phyloP scores from a whole-genome alignment of 192 early-diverging fungal genomes.

The Coemansia sp. region DNA sequence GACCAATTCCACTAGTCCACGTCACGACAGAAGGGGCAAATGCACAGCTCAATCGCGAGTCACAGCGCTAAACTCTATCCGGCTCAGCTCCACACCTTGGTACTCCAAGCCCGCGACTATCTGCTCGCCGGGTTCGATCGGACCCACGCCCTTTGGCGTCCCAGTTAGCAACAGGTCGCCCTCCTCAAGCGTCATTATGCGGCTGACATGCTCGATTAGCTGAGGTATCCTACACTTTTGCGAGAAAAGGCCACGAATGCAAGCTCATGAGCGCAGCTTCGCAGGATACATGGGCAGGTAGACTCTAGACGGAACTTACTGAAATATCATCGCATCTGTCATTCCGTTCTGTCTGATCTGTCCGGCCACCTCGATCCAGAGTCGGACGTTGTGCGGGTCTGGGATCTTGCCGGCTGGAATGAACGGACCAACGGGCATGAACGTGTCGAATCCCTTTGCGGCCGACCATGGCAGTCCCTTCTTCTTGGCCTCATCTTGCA shows the following conservation, averaged over 20 bases:
- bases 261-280: neutral
- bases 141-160: slow-evolving; percentile 90
- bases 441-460: slow-evolving; percentile 96
- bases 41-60: slow-evolving; percentile 9
- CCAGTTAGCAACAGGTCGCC: slow-evolving; percentile 94
- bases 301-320: slow-evolving; percentile 50
- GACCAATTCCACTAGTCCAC: slow-evolving; percentile 5
- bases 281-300: neutral
- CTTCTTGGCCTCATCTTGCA: slow-evolving; percentile 86
- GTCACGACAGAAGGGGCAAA: neutral
- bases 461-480: slow-evolving; percentile 86
- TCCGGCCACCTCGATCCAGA: slow-evolving; percentile 82
- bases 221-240: slow-evolving; percentile 69
- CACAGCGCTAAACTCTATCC: slow-evolving; percentile 45
- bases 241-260: neutral
- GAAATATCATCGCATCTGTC: slow-evolving; percentile 92
- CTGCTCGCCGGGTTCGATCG: slow-evolving; percentile 75
- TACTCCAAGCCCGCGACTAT: slow-evolving; percentile 72
- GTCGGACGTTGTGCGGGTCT: slow-evolving; percentile 73
- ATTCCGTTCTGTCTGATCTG: slow-evolving; percentile 79
- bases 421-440: slow-evolving; percentile 88
- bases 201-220: slow-evolving; percentile 79
- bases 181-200: slow-evolving; percentile 86
- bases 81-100: slow-evolving; percentile 42
- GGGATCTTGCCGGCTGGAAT: slow-evolving; percentile 69